phyloP scores from a whole-genome alignment of 192 early-diverging fungal species.

The Backusella australiensis region DNA sequence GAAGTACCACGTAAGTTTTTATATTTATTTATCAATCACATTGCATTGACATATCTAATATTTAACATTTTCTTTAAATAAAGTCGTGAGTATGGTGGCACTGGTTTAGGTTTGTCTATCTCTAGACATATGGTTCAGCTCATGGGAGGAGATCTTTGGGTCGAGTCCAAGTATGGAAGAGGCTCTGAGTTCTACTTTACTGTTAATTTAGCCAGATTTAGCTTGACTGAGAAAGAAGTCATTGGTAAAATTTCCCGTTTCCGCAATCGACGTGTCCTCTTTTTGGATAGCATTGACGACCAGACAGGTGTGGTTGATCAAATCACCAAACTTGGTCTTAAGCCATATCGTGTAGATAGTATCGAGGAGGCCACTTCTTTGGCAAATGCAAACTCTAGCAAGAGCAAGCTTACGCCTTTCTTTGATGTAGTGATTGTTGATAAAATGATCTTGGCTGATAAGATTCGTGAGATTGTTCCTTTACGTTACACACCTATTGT shows the following conservation, averaged over 20 bases:
- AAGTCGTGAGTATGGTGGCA: slow-evolving; percentile 78
- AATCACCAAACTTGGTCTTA: slow-evolving; percentile 48
- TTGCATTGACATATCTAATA: not conserved
- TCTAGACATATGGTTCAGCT: slow-evolving; percentile 72
- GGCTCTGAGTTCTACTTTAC: slow-evolving; percentile 82
- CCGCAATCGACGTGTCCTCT: slow-evolving; percentile 58
- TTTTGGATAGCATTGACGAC: slow-evolving; percentile 55
- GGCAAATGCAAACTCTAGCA: slow-evolving; percentile 30
- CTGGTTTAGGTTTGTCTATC: slow-evolving; percentile 83
- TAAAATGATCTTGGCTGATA: slow-evolving; percentile 51
- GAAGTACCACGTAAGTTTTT: not conserved
- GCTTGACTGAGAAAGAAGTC: slow-evolving; percentile 36
- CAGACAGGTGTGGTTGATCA: slow-evolving; percentile 45
- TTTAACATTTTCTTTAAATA: not conserved
- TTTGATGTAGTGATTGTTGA: slow-evolving; percentile 72
- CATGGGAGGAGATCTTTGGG: slow-evolving; percentile 78
- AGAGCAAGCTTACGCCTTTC: slow-evolving; percentile 36
- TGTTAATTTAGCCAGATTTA: slow-evolving; percentile 48
- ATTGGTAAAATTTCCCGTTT: slow-evolving; percentile 51
- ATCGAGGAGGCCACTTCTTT: slow-evolving; percentile 47
- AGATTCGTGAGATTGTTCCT: slow-evolving; percentile 52
- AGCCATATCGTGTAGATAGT: slow-evolving; percentile 38
- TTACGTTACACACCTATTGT: slow-evolving; percentile 73
- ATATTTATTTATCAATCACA: not conserved
- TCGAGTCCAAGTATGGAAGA: slow-evolving; percentile 65